A percentile compares a stretch with the other conserved stretches of the same genome.
Conservation (phyloP, 768 basidiomycete species). For the Strobilomyces dryophilus region DNA sequence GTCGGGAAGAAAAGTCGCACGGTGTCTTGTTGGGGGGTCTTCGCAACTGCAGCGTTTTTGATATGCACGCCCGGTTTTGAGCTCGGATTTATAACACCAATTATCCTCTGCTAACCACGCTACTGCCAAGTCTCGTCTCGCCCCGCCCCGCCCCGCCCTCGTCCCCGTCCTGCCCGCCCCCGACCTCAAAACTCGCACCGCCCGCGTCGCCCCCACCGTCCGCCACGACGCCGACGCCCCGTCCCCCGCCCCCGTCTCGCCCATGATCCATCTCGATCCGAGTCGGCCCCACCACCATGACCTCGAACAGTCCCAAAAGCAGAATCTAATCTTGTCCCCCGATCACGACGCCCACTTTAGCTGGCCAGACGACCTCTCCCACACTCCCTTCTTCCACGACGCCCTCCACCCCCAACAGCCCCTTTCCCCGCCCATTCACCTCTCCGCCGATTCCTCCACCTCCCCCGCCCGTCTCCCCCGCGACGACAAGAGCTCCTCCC, state of each 20-base stretch:
- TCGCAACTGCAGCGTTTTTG: slow-evolving; percentile 25
- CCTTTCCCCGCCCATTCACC: slow-evolving; percentile 19
- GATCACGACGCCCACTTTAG: slow-evolving; percentile 32
- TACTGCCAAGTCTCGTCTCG: background rate
- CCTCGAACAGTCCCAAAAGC: slow-evolving; percentile 35
- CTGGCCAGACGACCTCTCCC: slow-evolving; percentile 31
- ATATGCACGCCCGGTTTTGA: slow-evolving; percentile 32
- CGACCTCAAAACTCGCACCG: background rate
- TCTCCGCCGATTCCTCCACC: slow-evolving; percentile 2
- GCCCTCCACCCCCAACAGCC: slow-evolving; percentile 17
- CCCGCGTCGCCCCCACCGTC: background rate
- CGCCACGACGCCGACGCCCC: background rate
- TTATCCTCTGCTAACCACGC: slow-evolving; percentile 14
- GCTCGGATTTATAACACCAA: slow-evolving; percentile 29
- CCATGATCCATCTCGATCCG: slow-evolving; percentile 55
- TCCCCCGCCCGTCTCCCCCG: slow-evolving; percentile 12
- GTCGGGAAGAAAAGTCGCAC: slow-evolving; percentile 18
- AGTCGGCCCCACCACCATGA: slow-evolving; percentile 37
- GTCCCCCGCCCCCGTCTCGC: background rate
- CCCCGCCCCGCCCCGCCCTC: background rate
- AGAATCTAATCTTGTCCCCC: slow-evolving; percentile 41
- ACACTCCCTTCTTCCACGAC: slow-evolving; percentile 28
- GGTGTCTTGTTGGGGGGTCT: slow-evolving; percentile 14
- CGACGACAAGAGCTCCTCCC: slow-evolving; percentile 50
- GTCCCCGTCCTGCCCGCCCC: slow-evolving; percentile 3